Base-by-base conservation (phyloP, 495 filamentous ascomycete species). In the Parathielavia hyrcaniae region DNA sequence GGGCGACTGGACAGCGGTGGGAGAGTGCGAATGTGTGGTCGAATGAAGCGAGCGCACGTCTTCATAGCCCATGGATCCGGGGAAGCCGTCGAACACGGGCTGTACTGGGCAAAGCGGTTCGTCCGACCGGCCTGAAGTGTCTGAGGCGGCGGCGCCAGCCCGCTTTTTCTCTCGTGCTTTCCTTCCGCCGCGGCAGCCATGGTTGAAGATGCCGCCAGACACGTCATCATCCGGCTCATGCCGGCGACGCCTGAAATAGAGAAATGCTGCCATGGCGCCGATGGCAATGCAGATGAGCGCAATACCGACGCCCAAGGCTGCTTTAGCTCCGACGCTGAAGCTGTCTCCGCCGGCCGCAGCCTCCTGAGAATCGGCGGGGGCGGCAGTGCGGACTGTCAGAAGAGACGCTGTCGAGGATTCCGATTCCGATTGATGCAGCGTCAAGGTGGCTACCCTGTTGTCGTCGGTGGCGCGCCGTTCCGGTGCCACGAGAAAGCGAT, bases 31-130 rank as follows among this genome's bases (percentile, higher is more conserved):
- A 20, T 60, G 50, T 7, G 43, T 6, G 35, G 53, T 55, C 7
- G 63, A 61, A 22, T 67, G 58, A n/a, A 63, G 54, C 34, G 61
- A 52, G 45, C 67, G 67, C 9, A 64, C 65, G 41, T 71, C 69
- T 32, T 68, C 69, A 47, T 71, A 71, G n/a, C 69, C 69, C 56
- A 56, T 66, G 5, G 69, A 71, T 22, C 67, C 67, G 2, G 69
- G 69, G 47, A 57, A 69, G 44, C 67, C 69, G 44, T 71, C 69
- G 34, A 60, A 63, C 39, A 71, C 59, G 4, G 68, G 68, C 30
- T 70, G 67, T 19, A 69, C 58, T 16, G 67, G 67, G 23, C 61
- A 65, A 12, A 69, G 57, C 2, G 65, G 62, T 36, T 64, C 63
- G 13, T 71, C 65, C 2, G 64, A 69, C 16, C 50, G 54, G 3